Percentiles rank a stretch among this genome's conserved stretches.
phyloP scores from a whole-genome alignment of 345 rosid genomes.

The Sapria himalayana region DNA sequence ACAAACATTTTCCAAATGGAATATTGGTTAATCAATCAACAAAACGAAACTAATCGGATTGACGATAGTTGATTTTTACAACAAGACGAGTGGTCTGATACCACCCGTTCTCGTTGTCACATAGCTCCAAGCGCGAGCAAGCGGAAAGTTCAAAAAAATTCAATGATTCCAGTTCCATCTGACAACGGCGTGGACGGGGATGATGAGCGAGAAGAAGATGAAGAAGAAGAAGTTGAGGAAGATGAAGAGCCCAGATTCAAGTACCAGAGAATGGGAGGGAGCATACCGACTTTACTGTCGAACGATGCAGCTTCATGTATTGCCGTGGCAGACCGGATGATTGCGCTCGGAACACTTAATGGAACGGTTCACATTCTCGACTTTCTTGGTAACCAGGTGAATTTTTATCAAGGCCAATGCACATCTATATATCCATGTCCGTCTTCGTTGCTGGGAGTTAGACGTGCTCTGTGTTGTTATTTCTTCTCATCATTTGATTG shows the following conservation, averaged over 20 bases:
- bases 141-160: too few species aligned
- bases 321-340: conserved; percentile 88
- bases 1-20: too few species aligned
- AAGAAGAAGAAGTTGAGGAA: conserved; percentile 35
- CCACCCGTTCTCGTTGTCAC: too few species aligned
- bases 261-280: conserved; percentile 95
- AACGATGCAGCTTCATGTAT: conserved; percentile 86
- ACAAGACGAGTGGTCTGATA: too few species aligned
- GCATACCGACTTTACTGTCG: conserved; percentile 63
- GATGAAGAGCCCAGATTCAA: conserved; percentile 92
- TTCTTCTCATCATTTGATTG: too few species aligned
- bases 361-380: conserved; percentile 89
- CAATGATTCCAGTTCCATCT: conserved; percentile 61
- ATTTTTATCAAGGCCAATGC: not conserved
- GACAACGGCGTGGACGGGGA: conserved; percentile 89
- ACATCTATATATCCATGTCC: too few species aligned
- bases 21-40: too few species aligned
- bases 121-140: too few species aligned
- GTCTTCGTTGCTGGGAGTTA: too few species aligned
- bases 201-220: conserved; percentile 72
- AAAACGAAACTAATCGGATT: too few species aligned
- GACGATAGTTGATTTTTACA: too few species aligned
- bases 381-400: conserved; percentile 86
- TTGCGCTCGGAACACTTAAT: conserved; percentile 82
- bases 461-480: too few species aligned